Evolutionary conservation across 129 eudicot genomes (phyloP).

Genomic region (Erigeron canadensis): DNA sequence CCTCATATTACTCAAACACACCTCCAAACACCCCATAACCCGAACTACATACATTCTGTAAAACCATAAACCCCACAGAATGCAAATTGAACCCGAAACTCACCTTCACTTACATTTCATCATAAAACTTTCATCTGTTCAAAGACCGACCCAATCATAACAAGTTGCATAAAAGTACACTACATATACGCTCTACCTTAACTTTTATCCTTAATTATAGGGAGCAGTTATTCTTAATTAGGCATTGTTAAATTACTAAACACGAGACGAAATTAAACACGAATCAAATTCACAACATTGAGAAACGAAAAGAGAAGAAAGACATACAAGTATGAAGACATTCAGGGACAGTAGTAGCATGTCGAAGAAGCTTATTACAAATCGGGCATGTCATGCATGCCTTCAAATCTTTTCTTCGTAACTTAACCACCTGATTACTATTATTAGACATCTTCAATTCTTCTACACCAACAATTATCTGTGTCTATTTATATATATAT

Average conservation of each 20-base stretch:
- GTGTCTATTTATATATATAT: no score
- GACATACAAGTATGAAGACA: conserved; percentile 91
- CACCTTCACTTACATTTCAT: conserved; percentile 15
- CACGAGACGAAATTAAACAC: not conserved
- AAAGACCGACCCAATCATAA: not conserved
- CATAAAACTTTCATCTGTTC: conserved; percentile 12
- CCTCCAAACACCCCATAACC: conserved; percentile 12
- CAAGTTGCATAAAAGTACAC: not conserved
- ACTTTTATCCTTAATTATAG: no score
- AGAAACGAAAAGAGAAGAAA: not conserved
- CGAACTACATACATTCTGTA: not conserved
- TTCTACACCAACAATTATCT: not conserved
- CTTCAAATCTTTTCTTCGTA: conserved; percentile 49
- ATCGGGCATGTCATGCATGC: conserved; percentile 99
- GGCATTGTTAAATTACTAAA: no score
- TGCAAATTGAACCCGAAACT: not conserved
- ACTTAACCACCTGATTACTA: conserved; percentile 55
- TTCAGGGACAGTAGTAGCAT: conserved; percentile 86
- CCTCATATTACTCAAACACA: conserved; percentile 16
- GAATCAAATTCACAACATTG: conserved; percentile 21
- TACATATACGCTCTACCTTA: no score
- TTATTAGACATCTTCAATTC: conserved; percentile 59
- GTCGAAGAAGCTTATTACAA: conserved; percentile 68
- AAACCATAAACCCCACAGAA: not conserved
- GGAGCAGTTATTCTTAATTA: no score